These are phyloP conservation scores for Poronia punctata DNA, from an alignment of 495 filamentous ascomycete genomes.

Conservation along the genomic window DNA sequence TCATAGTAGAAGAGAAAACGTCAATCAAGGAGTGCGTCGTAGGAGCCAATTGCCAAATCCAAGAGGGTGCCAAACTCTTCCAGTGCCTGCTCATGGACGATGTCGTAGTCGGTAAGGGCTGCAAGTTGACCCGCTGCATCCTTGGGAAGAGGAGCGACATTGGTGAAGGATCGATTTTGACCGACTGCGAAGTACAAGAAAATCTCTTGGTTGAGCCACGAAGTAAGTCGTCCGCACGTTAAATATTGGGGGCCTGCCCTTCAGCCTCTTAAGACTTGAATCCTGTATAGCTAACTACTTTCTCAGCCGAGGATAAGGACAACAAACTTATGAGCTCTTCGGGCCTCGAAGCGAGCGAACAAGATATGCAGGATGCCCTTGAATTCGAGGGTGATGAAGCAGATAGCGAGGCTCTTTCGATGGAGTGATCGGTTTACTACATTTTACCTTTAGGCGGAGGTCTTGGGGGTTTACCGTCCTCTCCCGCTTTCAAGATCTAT, in stretches of 20 bases:
- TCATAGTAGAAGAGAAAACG: slow-evolving; percentile 71
- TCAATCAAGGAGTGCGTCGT: slow-evolving; percentile 87
- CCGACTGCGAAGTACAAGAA: slow-evolving; percentile 87
- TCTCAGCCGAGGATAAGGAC: slow-evolving; percentile 65
- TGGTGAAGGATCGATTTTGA: slow-evolving; percentile 66
- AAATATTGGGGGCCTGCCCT: not conserved
- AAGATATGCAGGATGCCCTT: slow-evolving; percentile 38
- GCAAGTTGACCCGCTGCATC: slow-evolving; percentile 73
- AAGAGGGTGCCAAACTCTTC: slow-evolving; percentile 66
- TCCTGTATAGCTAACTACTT: slow-evolving; percentile 3
- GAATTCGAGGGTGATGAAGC: slow-evolving; percentile 6
- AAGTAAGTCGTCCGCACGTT: slow-evolving; percentile 44
- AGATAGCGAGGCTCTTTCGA: slow-evolving; percentile 1
- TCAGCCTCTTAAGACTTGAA: not conserved
- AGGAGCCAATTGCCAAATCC: slow-evolving; percentile 78
- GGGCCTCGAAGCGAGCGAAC: slow-evolving; percentile 56
- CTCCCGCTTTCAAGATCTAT: too few species aligned
- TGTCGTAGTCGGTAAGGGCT: slow-evolving; percentile 68
- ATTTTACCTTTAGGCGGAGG: too few species aligned
- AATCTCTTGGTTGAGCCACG: slow-evolving; percentile 71
- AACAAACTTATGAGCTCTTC: slow-evolving; percentile 83
- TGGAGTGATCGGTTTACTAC: too few species aligned
- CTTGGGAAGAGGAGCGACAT: slow-evolving; percentile 69
- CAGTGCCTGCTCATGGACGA: slow-evolving; percentile 89
- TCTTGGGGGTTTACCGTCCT: too few species aligned